Evolutionary conservation across 176 grass and related monocot species (phyloP).

Genomic region (Pharus latifolius): DNA sequence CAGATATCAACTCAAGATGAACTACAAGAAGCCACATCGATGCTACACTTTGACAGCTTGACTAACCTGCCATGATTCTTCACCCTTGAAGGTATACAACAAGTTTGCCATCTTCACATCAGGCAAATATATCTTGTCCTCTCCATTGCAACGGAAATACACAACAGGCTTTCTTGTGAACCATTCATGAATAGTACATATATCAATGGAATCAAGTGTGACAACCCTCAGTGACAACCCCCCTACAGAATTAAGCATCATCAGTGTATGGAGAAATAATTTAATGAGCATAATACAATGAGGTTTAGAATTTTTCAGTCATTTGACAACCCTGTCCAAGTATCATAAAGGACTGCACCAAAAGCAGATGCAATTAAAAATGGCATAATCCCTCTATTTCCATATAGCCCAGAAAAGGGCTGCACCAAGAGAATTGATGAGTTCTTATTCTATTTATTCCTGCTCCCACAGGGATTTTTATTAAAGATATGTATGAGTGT

Average conservation of each 20-base stretch:
- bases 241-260: conserved; percentile 41
- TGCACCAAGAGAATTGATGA: not conserved
- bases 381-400: not conserved
- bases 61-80: conserved; percentile 97
- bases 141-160: conserved; percentile 62
- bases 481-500: too few relatives aligned
- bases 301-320: not conserved
- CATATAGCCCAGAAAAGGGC: not conserved
- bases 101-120: conserved; percentile 50
- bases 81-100: conserved; percentile 66
- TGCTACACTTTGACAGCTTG: not conserved
- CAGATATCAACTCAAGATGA: not conserved
- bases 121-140: conserved; percentile 57
- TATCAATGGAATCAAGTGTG: conserved; percentile 60
- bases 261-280: not conserved
- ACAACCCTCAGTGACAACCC: conserved; percentile 34
- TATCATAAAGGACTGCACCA: not conserved
- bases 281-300: not conserved
- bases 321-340: not conserved
- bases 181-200: conserved; percentile 65
- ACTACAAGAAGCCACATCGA: not conserved
- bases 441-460: not conserved
- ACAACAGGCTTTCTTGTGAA: conserved; percentile 42
- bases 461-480: not conserved
- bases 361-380: not conserved